Percentiles rank a stretch among this genome's conserved stretches.
Evolutionary conservation across 805 yeast genomes (phyloP).

Genomic region (Wickerhamiella kazuoi): DNA sequence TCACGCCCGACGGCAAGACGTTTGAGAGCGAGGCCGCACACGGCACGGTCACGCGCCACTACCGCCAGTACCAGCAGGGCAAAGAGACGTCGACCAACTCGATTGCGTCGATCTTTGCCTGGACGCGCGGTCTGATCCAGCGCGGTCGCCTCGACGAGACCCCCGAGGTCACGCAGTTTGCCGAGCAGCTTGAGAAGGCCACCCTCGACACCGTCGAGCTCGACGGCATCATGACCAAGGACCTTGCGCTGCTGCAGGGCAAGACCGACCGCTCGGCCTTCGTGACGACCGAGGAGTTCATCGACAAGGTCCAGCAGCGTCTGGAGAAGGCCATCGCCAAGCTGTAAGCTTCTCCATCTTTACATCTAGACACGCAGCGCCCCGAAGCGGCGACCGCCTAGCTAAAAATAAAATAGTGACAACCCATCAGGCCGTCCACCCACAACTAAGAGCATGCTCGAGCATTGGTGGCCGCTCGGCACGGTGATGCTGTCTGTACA

Average conservation of each 20-base stretch:
- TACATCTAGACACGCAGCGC: no score
- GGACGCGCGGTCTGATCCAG: conserved; percentile 87
- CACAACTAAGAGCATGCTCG: no score
- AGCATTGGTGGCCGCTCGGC: no score
- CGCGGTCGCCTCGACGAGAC: conserved; percentile 81
- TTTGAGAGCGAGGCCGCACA: conserved; percentile 98
- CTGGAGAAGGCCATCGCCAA: conserved; percentile 22
- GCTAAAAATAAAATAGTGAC: no score
- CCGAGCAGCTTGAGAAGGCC: conserved; percentile 60
- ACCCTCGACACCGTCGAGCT: conserved; percentile 68
- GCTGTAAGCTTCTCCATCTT: no score
- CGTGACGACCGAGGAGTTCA: conserved; percentile 83
- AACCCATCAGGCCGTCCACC: no score
- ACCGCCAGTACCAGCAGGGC: conserved; percentile 89
- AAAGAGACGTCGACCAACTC: conserved; percentile 95
- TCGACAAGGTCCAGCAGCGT: conserved; percentile 61
- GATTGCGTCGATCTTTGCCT: conserved; percentile 91
- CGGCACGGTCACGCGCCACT: conserved; percentile 96
- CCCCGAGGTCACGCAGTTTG: conserved; percentile 71
- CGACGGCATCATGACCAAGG: conserved; percentile 90
- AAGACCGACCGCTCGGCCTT: conserved; percentile 65
- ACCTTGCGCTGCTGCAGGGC: conserved; percentile 78
- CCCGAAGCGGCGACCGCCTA: no score
- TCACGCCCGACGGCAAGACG: conserved; percentile 92
- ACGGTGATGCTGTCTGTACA: no score